phyloP scores from a whole-genome alignment of 768 basidiomycete species.

The Macrolepiota fuliginosa region DNA sequence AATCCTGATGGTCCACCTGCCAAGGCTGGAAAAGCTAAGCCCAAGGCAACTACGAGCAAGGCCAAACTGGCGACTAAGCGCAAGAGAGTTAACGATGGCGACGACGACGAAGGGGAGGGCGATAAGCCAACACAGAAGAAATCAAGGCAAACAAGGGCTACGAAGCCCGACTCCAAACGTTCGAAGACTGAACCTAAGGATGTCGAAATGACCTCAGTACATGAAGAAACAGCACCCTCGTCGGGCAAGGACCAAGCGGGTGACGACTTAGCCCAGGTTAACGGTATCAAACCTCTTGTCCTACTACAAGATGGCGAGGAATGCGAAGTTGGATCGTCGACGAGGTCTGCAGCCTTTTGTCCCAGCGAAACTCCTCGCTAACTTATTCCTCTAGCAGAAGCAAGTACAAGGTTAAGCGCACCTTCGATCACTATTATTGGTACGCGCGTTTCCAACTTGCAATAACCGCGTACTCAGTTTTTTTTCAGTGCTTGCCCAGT shows the following conservation, averaged over 20 bases:
- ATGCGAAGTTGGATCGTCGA: slow-evolving; percentile 40
- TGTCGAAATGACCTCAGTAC: neutral
- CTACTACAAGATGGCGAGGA: slow-evolving; percentile 46
- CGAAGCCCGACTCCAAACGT: neutral
- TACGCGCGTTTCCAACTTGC: slow-evolving; percentile 10
- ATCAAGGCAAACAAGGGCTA: neutral
- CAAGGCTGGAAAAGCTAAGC: neutral
- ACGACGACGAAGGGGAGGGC: neutral
- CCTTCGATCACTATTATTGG: slow-evolving; percentile 41
- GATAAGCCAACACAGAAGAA: slow-evolving; percentile 9
- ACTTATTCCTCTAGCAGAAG: slow-evolving; percentile 23
- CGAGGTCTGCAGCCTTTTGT: slow-evolving; percentile 25
- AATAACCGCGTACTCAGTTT: neutral
- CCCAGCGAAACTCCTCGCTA: neutral
- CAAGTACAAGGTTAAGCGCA: slow-evolving; percentile 36
- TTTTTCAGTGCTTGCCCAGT: slow-evolving; percentile 32
- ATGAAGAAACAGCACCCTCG: neutral
- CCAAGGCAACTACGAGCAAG: slow-evolving; percentile 7
- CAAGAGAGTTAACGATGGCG: slow-evolving; percentile 1
- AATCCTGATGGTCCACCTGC: slow-evolving; percentile 33
- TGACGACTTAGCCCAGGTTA: slow-evolving; percentile 27
- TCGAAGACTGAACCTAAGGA: neutral
- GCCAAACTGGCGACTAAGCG: slow-evolving; percentile 5
- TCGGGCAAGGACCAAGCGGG: neutral
- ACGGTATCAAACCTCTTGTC: slow-evolving; percentile 50